These are phyloP conservation scores for Tilletia caries DNA, from an alignment of 1,284 basidiomycete species.

Conservation along the genomic window DNA sequence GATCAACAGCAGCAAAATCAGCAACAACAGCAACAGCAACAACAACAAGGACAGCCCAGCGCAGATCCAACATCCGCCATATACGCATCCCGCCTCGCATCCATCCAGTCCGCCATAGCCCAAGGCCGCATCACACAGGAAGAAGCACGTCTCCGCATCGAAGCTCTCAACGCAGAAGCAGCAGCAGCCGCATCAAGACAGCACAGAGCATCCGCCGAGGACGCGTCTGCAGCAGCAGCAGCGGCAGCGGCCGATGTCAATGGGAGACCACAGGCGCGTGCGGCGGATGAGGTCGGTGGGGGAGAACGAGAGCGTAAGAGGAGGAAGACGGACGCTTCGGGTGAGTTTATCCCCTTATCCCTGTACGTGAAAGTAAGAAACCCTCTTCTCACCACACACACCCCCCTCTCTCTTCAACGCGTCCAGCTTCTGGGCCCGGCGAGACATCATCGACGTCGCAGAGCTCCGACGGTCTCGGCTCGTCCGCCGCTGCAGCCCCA, in stretches of 20 bases:
- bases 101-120: conserved; percentile 1
- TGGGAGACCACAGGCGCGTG: background rate
- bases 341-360: background rate
- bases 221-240: background rate
- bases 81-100: background rate
- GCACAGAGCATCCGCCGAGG: background rate
- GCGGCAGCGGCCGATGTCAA: background rate
- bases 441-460: background rate
- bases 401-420: no score
- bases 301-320: background rate
- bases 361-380: no score
- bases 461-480: background rate
- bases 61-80: conserved; percentile 14
- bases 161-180: background rate
- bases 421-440: background rate
- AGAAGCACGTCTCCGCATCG: conserved; percentile 1
- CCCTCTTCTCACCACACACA: no score
- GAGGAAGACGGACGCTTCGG: conserved; percentile 1
- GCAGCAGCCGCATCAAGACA: background rate
- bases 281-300: background rate
- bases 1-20: conserved; percentile 10
- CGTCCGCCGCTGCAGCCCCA: background rate
- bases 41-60: conserved; percentile 20
- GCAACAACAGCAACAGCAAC: conserved; percentile 11
- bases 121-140: conserved; percentile 4